Evolutionary conservation across 2,329 filamentous ascomycete genomes (phyloP).

Genomic region (Emergomyces pasteurianus): DNA sequence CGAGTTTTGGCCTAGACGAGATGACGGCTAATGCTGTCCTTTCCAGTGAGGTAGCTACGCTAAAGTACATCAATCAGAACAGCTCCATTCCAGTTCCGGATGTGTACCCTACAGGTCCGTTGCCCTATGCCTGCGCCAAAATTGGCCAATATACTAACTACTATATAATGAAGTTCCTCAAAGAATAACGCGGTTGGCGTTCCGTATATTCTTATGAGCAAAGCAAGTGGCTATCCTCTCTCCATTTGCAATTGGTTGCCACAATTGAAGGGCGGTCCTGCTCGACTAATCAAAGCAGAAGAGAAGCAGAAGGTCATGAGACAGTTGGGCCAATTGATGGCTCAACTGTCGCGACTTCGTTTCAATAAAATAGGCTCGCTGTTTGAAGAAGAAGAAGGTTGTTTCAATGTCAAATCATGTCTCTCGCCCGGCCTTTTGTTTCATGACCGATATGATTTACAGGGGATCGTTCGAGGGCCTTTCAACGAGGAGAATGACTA

Average conservation of each 20-base stretch:
- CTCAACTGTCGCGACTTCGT: constrained; percentile 16
- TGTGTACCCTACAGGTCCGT: constrained; percentile 18
- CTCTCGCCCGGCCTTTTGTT: constrained; percentile 6
- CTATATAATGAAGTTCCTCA: too few species aligned
- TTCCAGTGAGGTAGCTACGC: constrained; percentile 20
- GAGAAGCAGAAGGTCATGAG: constrained; percentile 17
- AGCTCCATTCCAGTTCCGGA: constrained; percentile 23
- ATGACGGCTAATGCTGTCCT: not conserved
- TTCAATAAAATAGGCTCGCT: constrained; percentile 20
- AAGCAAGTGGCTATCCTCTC: too few species aligned
- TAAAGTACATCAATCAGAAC: constrained; percentile 18
- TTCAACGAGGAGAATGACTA: constrained; percentile 12
- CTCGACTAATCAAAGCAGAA: too few species aligned
- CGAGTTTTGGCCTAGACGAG: constrained; percentile 6
- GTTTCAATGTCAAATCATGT: not conserved
- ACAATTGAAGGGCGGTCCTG: too few species aligned
- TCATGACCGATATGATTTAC: too few species aligned
- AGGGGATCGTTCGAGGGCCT: too few species aligned
- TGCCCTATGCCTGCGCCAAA: too few species aligned
- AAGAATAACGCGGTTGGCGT: too few species aligned
- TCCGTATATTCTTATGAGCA: too few species aligned
- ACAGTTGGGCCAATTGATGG: constrained; percentile 16
- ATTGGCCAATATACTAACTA: too few species aligned
- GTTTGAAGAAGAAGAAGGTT: constrained; percentile 12
- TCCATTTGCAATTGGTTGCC: too few species aligned